Conservation (phyloP, 768 basidiomycete species). For the Amanita pallidorosea region DNA sequence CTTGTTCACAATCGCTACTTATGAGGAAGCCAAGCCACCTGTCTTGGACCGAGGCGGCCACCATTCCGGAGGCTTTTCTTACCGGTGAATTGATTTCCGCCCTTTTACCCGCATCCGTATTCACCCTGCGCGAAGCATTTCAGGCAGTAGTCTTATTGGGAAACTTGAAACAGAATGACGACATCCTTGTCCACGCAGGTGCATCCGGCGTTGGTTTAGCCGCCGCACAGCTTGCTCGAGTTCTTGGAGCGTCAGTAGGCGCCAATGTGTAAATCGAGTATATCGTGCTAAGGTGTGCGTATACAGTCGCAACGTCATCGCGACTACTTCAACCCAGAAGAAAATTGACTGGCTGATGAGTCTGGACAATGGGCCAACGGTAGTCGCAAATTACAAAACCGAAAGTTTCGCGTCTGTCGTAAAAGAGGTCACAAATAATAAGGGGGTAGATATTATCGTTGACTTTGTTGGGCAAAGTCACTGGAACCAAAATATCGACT, state of each 20-base stretch:
- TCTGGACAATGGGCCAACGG: conserved; percentile 59
- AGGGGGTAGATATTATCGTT: conserved; percentile 75
- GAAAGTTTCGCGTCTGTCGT: conserved; percentile 71
- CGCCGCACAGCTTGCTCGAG: conserved; percentile 77
- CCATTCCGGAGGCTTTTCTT: conserved; percentile 80
- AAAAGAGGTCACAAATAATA: conserved; percentile 51
- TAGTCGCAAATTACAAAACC: conserved; percentile 77
- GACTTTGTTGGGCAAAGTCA: conserved; percentile 77
- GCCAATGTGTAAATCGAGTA: not conserved
- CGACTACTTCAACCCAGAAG: conserved; percentile 77
- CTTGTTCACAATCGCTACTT: conserved; percentile 52
- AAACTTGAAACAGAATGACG: conserved; percentile 54
- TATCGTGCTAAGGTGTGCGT: conserved; percentile 3
- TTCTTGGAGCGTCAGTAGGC: conserved; percentile 56
- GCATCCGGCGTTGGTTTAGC: conserved; percentile 87
- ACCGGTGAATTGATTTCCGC: conserved; percentile 44
- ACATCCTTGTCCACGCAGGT: conserved; percentile 84
- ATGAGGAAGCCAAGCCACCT: conserved; percentile 66
- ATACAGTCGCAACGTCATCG: conserved; percentile 55
- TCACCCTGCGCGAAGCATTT: conserved; percentile 22
- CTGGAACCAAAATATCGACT: conserved; percentile 62
- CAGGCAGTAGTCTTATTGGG: conserved; percentile 51
- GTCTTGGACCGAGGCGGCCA: conserved; percentile 78
- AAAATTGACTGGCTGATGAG: conserved; percentile 71
- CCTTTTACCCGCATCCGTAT: not conserved